phyloP scores from a whole-genome alignment of 345 rosid genomes.

The Noccaea bulbosa region DNA sequence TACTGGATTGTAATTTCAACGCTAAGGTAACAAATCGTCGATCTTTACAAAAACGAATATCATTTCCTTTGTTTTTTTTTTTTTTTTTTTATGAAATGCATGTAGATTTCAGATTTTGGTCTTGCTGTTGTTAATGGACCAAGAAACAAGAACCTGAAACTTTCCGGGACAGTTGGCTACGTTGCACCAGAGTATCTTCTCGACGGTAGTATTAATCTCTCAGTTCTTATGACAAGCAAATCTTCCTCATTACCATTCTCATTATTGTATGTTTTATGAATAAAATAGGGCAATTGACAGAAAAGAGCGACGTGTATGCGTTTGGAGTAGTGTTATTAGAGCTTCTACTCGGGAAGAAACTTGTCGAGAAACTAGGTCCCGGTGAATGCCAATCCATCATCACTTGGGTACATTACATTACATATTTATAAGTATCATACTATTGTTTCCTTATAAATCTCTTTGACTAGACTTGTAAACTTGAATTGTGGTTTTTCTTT shows the following conservation, averaged over 20 bases:
- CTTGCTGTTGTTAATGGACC: conserved; percentile 79
- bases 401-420: conserved; percentile 68
- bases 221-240: conserved; percentile 1
- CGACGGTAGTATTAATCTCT: conserved; percentile 56
- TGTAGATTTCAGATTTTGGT: conserved; percentile 96
- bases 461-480: conserved; percentile 20
- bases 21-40: conserved; percentile 72
- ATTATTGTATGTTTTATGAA: background rate
- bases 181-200: conserved; percentile 94
- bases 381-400: conserved; percentile 91
- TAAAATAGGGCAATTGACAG: conserved; percentile 76
- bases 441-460: background rate
- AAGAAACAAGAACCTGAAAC: conserved; percentile 74
- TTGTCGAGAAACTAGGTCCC: conserved; percentile 85
- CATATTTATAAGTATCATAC: background rate
- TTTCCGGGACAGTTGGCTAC: conserved; percentile 95
- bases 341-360: conserved; percentile 82
- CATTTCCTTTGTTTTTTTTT: background rate
- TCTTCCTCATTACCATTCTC: background rate
- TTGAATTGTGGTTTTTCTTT: conserved; percentile 19
- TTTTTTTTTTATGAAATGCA: background rate
- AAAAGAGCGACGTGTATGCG: conserved; percentile 96
- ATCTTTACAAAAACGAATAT: background rate
- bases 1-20: conserved; percentile 80
- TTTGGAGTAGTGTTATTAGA: conserved; percentile 96